These are phyloP conservation scores for Trichaptum fuscoviolaceum DNA, from an alignment of 768 basidiomycete genomes.

Conservation along the genomic window DNA sequence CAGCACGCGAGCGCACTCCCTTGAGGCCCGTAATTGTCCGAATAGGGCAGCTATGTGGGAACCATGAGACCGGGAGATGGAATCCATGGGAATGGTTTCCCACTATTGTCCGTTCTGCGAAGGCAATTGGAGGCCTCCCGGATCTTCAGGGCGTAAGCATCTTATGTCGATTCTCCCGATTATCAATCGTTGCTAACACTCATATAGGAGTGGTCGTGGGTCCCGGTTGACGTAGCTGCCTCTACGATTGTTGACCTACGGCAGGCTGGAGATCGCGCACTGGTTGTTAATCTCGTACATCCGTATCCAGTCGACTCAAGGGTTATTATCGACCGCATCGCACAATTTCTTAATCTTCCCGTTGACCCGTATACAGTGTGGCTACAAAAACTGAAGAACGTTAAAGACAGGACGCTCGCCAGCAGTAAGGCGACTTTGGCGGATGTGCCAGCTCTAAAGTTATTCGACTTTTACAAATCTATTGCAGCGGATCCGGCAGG, in stretches of 20 bases:
- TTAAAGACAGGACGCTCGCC: too few relatives aligned
- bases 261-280: too few relatives aligned
- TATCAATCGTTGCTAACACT: too few relatives aligned
- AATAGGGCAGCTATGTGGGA: too few relatives aligned
- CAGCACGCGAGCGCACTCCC: slow-evolving; percentile 13
- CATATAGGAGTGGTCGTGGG: slow-evolving; percentile 19
- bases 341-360: slow-evolving; percentile 17
- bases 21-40: slow-evolving; percentile 21
- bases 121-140: slow-evolving; percentile 15
- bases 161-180: not conserved
- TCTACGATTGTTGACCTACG: slow-evolving; percentile 20
- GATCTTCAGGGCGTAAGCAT: slow-evolving; percentile 8
- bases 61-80: too few relatives aligned
- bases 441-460: too few relatives aligned
- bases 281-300: slow-evolving; percentile 20
- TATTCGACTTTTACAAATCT: too few relatives aligned
- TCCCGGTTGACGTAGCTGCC: slow-evolving; percentile 21
- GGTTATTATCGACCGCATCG: slow-evolving; percentile 12
- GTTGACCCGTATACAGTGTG: slow-evolving; percentile 24
- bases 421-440: too few relatives aligned
- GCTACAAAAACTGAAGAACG: slow-evolving; percentile 10
- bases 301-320: slow-evolving; percentile 19
- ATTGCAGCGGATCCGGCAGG: too few relatives aligned
- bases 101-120: too few relatives aligned
- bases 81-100: too few relatives aligned